A percentile compares a stretch with the other conserved stretches of the same genome.
These are phyloP conservation scores for Rhodamnia argentea DNA, from an alignment of 345 rosid genomes.

Conservation along the genomic window DNA sequence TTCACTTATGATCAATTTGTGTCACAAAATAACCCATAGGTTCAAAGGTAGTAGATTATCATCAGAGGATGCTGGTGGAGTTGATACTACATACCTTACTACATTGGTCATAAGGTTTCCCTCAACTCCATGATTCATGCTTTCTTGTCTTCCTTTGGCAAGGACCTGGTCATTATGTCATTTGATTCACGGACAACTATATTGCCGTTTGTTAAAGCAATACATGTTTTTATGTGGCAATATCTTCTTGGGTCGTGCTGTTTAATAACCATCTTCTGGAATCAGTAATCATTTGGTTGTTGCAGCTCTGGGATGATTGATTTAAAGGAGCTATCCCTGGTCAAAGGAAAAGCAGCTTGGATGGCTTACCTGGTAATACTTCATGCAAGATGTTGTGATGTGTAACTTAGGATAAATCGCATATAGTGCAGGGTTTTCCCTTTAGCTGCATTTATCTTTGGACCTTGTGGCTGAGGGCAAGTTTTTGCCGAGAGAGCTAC, in stretches of 20 bases:
- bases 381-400: not conserved
- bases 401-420: not conserved
- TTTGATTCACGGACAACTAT: not conserved
- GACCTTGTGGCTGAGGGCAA: not conserved
- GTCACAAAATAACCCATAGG: not conserved
- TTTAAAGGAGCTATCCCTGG: slow-evolving; percentile 31
- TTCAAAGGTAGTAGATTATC: not conserved
- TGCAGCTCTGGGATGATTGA: slow-evolving; percentile 27
- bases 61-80: not conserved
- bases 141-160: not conserved
- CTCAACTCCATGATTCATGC: not conserved
- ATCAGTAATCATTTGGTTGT: not conserved
- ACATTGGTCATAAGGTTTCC: not conserved
- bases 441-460: not conserved
- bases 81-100: not conserved
- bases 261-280: not conserved
- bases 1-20: not conserved
- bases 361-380: slow-evolving; percentile 73
- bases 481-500: not conserved
- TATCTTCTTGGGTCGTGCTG: not conserved
- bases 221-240: not conserved
- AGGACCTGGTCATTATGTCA: not conserved
- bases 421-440: not conserved
- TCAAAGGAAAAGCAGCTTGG: slow-evolving; percentile 96
- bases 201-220: not conserved